Conservation (phyloP, 2,329 filamentous ascomycete species). For the Seiridium cupressi region DNA sequence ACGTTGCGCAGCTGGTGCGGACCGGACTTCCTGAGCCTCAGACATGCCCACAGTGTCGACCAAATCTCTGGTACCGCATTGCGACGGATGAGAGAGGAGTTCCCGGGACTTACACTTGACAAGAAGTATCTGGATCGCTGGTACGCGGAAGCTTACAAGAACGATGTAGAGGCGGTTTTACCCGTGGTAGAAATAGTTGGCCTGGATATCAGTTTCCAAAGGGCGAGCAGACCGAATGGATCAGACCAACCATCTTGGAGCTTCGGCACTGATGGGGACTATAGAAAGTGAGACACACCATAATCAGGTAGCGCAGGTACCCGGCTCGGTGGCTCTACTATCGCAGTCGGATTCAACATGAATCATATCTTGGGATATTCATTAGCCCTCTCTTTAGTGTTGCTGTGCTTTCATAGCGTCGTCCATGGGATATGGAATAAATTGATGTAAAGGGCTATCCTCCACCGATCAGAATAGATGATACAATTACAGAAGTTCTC, state of each 20-base stretch:
- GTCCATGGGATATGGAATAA: too few relatives aligned
- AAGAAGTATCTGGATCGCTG: conserved; percentile 2
- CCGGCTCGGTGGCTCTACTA: background rate
- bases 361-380: background rate
- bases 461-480: too few relatives aligned
- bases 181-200: conserved; percentile 3
- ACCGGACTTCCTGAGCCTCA: background rate
- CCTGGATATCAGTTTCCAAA: conserved; percentile 1
- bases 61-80: conserved; percentile 4
- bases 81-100: background rate
- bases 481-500: too few relatives aligned
- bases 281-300: background rate
- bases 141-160: conserved; percentile 1
- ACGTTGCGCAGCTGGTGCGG: conserved; percentile 32
- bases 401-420: too few relatives aligned
- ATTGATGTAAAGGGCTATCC: too few relatives aligned
- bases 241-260: conserved; percentile 1
- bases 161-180: background rate
- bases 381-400: too few relatives aligned
- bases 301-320: background rate
- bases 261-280: conserved; percentile 2
- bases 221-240: conserved; percentile 7
- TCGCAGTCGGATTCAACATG: background rate
- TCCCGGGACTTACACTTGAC: background rate
- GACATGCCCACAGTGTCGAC: conserved; percentile 4